Evolutionary conservation across 441 rosid species (phyloP).

Genomic region (Mallotus repandus): DNA sequence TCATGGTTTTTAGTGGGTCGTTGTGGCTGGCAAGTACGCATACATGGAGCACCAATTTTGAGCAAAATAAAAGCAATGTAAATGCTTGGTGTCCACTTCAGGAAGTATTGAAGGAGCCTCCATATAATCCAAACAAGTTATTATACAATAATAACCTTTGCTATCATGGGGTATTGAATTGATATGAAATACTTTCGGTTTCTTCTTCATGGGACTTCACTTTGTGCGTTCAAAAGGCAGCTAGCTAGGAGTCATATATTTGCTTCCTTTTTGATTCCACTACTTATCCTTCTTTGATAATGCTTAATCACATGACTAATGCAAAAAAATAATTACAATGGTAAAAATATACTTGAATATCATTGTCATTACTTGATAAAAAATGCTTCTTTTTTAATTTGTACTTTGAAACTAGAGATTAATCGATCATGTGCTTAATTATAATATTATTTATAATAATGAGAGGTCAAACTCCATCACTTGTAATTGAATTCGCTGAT

Average conservation of each 20-base stretch:
- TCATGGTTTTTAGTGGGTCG: conserved; percentile 13
- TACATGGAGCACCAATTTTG: conserved; percentile 13
- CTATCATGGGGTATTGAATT: not conserved
- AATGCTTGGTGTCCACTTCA: conserved; percentile 30
- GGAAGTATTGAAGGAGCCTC: conserved; percentile 29
- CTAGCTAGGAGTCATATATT: not conserved
- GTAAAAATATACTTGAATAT: not conserved
- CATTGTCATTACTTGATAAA: not conserved
- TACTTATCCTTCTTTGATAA: conserved; percentile 2
- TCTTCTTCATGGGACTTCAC: not conserved
- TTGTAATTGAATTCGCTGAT: too few relatives aligned
- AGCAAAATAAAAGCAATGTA: conserved; percentile 2
- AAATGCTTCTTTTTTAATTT: not conserved
- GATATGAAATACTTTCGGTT: conserved; percentile 5
- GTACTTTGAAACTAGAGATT: conserved; percentile 1
- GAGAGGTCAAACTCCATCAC: too few relatives aligned
- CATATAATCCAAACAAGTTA: conserved; percentile 26
- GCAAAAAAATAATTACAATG: too few relatives aligned
- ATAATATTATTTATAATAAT: not conserved
- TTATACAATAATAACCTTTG: conserved; percentile 20
- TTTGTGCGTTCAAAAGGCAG: too few relatives aligned
- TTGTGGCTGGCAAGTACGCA: too few relatives aligned
- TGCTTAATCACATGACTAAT: conserved; percentile 7
- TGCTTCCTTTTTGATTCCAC: conserved; percentile 17
- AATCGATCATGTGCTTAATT: not conserved